phyloP scores from a whole-genome alignment of 2,329 filamentous ascomycete genomes.

The Balansia obtecta region DNA sequence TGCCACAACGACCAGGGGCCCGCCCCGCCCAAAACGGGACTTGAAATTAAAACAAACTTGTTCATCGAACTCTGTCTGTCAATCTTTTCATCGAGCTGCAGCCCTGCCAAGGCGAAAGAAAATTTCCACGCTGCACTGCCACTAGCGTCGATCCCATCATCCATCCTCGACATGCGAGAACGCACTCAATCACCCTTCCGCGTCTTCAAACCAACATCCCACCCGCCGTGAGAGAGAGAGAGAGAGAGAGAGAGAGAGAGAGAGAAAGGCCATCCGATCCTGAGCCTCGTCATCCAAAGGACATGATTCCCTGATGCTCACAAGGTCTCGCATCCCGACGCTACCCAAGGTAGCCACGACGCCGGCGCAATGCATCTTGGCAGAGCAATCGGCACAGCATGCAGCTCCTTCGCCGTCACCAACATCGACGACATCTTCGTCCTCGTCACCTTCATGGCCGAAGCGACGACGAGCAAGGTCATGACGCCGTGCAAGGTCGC shows the following conservation, averaged over 20 bases:
- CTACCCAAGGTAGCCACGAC: not conserved
- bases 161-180: not conserved
- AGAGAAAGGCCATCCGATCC: not conserved
- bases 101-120: not conserved
- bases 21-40: too few species aligned
- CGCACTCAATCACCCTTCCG: not conserved
- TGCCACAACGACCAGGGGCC: too few species aligned
- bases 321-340: not conserved
- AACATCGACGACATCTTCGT: conserved; percentile 27
- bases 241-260: not conserved
- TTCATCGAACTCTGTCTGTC: too few species aligned
- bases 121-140: not conserved
- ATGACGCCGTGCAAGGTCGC: conserved; percentile 13
- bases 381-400: conserved; percentile 14
- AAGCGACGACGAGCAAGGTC: conserved; percentile 15
- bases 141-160: not conserved
- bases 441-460: conserved; percentile 24
- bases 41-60: too few species aligned
- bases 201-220: not conserved
- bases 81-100: too few species aligned
- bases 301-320: not conserved
- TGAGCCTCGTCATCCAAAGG: not conserved
- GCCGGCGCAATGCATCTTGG: conserved; percentile 10
- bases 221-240: not conserved
- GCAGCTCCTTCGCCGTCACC: conserved; percentile 17